Percentiles rank a stretch among this genome's conserved stretches.
Conservation (phyloP, 169 alveolate genomes). For the Eimeria maxima region DNA sequence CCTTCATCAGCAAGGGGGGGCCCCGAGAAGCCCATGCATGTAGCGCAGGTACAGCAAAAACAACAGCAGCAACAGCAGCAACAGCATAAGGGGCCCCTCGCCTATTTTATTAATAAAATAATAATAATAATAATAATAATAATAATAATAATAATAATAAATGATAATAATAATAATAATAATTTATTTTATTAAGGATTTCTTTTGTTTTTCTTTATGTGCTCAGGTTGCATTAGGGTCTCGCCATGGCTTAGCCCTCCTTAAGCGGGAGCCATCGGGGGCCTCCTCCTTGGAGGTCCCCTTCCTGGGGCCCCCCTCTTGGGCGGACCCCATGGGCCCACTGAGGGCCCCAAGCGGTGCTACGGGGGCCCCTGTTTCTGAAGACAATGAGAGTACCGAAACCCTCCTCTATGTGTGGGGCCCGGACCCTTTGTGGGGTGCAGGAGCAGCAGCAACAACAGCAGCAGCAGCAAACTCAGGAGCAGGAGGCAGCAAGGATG, state of each 20-base stretch:
- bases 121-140: too few relatives aligned
- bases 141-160: too few relatives aligned
- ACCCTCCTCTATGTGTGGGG: constrained; percentile 2
- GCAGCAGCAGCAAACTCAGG: background rate
- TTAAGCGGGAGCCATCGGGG: too few relatives aligned
- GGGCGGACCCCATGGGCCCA: background rate
- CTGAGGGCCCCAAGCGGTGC: background rate
- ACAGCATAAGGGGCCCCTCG: background rate
- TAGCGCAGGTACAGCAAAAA: background rate
- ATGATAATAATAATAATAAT: too few relatives aligned
- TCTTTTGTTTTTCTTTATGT: background rate
- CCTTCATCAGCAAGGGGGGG: background rate
- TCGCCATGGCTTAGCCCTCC: too few relatives aligned
- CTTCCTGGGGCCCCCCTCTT: background rate
- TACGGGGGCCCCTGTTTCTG: background rate
- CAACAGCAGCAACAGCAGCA: too few relatives aligned
- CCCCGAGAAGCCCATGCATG: background rate
- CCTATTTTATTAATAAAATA: background rate
- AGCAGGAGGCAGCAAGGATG: background rate
- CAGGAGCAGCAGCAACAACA: background rate
- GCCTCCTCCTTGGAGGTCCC: background rate
- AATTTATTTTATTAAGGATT: background rate
- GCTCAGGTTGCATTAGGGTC: too few relatives aligned
- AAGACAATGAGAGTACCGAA: background rate
- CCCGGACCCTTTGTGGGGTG: constrained; percentile 25